phyloP scores from a whole-genome alignment of 169 alveolate species.

The Eimeria praecox region DNA sequence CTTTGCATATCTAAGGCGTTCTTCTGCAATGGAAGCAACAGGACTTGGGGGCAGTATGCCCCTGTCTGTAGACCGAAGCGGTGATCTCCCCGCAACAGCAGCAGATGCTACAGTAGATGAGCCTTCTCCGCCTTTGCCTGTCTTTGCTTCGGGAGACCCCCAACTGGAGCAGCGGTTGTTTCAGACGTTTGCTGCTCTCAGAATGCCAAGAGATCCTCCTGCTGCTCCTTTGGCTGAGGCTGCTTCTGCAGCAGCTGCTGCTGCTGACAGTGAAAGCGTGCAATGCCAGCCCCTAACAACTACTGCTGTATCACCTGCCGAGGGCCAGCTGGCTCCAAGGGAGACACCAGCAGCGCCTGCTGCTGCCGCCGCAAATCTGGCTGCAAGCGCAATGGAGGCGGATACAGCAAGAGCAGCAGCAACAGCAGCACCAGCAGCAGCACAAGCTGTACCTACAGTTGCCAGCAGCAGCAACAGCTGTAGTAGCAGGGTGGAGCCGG shows the following conservation, averaged over 20 bases:
- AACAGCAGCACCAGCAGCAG: neutral
- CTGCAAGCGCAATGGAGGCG: neutral
- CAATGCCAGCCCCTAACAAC: neutral
- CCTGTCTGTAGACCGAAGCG: neutral
- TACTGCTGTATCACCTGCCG: constrained; percentile 4
- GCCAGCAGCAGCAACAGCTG: constrained; percentile 9
- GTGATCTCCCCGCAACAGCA: neutral
- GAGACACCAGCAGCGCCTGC: neutral
- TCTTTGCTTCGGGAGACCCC: constrained; percentile 43
- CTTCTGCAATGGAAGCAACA: constrained; percentile 19
- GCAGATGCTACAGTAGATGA: neutral
- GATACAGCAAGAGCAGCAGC: neutral
- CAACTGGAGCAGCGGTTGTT: constrained; percentile 59
- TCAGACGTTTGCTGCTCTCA: constrained; percentile 63
- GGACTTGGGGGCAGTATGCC: neutral
- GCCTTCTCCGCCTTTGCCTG: neutral
- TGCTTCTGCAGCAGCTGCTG: neutral
- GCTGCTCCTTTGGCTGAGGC: neutral
- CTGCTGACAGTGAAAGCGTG: neutral
- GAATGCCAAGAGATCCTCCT: neutral
- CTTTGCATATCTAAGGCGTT: neutral
- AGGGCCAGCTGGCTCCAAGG: neutral
- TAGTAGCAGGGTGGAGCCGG: neutral
- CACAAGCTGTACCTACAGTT: neutral
- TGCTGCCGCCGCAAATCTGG: neutral